Base-by-base conservation (phyloP, 2,329 filamentous ascomycete genomes). In the Arachnomyces sp. region DNA sequence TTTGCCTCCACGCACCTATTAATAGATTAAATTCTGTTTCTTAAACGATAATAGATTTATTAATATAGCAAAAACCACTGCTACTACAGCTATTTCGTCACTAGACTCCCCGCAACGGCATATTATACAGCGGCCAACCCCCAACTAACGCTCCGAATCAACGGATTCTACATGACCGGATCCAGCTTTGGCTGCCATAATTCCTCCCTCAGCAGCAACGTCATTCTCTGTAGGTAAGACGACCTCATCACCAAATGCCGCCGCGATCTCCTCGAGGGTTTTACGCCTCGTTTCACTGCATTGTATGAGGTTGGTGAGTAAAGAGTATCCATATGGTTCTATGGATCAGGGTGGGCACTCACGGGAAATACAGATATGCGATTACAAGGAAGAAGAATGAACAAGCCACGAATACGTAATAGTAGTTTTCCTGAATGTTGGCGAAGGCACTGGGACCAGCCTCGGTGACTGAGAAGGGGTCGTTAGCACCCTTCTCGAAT, bases 401-500 rank as follows among this genome's bases (percentile, higher is more conserved):
- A 48, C 73, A 77, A 4, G 49, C 67, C 2, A 76, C 72, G 44
- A 77, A 77, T 13, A 77, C 73, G 44, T 77, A 77, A 53, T 77
- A 77, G 53, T 77, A 78, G 46, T 76, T 77, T 48, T 77, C 67
- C n/a, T 64, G 52, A 39, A 78, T 77, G 32, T 66, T 74, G 11
- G 70, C 70, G 48, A 77, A 76, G 0, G 74, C 73, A 38, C 64
- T 73, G 0, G 73, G 73, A 0, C 73, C 73, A 5, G 71, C 71
- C 52, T 74, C 69, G 38, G 71, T 74, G 48, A 73, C 63, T 59
- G 37, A 20, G 32, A 5, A 13, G 7, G 28, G 6, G 18, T n/a
- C 36, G 42, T 28, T 33, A 9, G 30, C 12, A n/a, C n/a, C n/a
- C n/a, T 16, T 38, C 11, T 29, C 40, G 43, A 18, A 38, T 39